These are phyloP conservation scores for Fistulifera solaris DNA, from an alignment of 108 stramenopile species.

Conservation along the genomic window DNA sequence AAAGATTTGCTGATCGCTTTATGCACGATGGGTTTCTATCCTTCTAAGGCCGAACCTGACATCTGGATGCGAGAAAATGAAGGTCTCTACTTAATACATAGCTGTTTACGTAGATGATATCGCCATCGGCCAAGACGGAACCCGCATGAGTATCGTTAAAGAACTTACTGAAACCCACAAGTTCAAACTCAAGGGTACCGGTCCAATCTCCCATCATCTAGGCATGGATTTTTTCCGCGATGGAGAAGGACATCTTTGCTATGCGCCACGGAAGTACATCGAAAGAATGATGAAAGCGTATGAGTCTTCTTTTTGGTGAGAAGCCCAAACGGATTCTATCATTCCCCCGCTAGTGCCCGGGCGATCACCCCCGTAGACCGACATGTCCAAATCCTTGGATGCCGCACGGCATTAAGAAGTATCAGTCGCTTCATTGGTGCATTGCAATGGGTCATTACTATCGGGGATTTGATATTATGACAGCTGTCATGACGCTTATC, in stretches of 20 bases:
- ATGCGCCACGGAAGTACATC: slow-evolving; percentile 9
- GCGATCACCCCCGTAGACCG: slow-evolving; percentile 16
- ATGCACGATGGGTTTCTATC: slow-evolving; percentile 19
- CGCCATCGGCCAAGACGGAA: not conserved
- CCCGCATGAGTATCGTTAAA: slow-evolving; percentile 4
- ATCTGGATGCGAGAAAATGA: slow-evolving; percentile 19
- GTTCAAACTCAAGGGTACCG: slow-evolving; percentile 3
- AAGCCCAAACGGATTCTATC: slow-evolving; percentile 9
- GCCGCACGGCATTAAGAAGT: slow-evolving; percentile 8
- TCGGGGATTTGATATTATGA: slow-evolving; percentile 16
- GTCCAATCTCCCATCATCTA: not conserved
- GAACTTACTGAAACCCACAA: not conserved
- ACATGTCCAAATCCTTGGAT: slow-evolving; percentile 1
- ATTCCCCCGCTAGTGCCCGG: slow-evolving; percentile 5
- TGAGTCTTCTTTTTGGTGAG: slow-evolving; percentile 14
- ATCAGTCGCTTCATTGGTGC: slow-evolving; percentile 17
- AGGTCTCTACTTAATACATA: slow-evolving; percentile 1
- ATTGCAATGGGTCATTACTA: slow-evolving; percentile 13
- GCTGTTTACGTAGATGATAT: slow-evolving; percentile 5
- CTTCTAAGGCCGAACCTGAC: slow-evolving; percentile 24
- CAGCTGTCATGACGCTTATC: slow-evolving; percentile 17
- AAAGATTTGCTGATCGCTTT: slow-evolving; percentile 6
- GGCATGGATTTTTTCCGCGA: not conserved
- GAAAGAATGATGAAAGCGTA: slow-evolving; percentile 5
- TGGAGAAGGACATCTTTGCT: not conserved